A percentile compares a stretch with the other conserved stretches of the same genome.
Evolutionary conservation across 495 filamentous ascomycete genomes (phyloP).

Genomic region (Penicillium longicatenatum): DNA sequence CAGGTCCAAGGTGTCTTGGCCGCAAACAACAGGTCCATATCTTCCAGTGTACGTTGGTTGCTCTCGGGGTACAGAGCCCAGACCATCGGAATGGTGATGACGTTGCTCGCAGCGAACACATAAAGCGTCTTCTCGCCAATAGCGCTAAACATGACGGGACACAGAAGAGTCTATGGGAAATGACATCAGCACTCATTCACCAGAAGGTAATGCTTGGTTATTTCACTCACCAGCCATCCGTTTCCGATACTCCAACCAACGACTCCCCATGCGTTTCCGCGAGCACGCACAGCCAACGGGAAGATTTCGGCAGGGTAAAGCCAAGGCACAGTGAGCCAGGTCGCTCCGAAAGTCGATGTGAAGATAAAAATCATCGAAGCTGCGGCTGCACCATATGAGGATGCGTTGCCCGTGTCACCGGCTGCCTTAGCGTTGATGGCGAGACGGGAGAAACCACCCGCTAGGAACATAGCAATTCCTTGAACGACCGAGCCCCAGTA

Average conservation of each 20-base stretch:
- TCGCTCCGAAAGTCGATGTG: slow-evolving; percentile 68
- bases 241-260: slow-evolving; percentile 76
- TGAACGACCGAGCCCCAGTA: slow-evolving; percentile 68
- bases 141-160: slow-evolving; percentile 63
- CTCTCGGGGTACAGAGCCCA: slow-evolving; percentile 71
- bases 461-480: slow-evolving; percentile 62
- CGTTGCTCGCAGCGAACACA: slow-evolving; percentile 64
- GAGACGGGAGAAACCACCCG: slow-evolving; percentile 55
- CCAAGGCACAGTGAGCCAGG: slow-evolving; percentile 74
- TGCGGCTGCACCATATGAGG: slow-evolving; percentile 60
- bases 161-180: slow-evolving; percentile 52
- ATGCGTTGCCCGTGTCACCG: slow-evolving; percentile 45
- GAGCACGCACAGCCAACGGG: slow-evolving; percentile 65
- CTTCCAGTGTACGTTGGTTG: slow-evolving; percentile 68
- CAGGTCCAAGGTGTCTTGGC: slow-evolving; percentile 59
- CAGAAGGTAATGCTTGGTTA: not conserved
- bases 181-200: not conserved
- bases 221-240: slow-evolving; percentile 54
- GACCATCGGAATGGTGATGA: slow-evolving; percentile 64
- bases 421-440: slow-evolving; percentile 53
- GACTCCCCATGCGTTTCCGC: slow-evolving; percentile 75
- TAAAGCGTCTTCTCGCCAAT: slow-evolving; percentile 68
- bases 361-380: slow-evolving; percentile 71
- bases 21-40: slow-evolving; percentile 69
- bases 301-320: slow-evolving; percentile 74